These are phyloP conservation scores for Beauveria sp. DNA, from an alignment of 2,329 filamentous ascomycete species.

Conservation along the genomic window DNA sequence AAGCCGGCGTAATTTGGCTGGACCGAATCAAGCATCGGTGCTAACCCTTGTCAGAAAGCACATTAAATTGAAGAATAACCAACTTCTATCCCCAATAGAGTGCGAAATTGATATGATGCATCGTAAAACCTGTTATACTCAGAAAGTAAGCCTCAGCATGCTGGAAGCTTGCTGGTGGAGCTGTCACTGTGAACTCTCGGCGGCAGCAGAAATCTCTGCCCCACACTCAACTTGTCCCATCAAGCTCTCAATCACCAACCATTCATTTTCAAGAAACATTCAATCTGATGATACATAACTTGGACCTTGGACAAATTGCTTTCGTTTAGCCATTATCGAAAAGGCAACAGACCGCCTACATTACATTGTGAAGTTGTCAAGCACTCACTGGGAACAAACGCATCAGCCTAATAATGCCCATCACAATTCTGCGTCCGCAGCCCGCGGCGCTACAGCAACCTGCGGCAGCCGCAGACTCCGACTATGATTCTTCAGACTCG, in stretches of 20 bases:
- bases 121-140: background rate
- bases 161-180: background rate
- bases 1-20: too few species aligned
- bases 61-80: background rate
- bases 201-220: background rate
- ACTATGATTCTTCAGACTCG: slow-evolving; percentile 28
- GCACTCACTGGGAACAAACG: background rate
- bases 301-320: background rate
- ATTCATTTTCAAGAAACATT: background rate
- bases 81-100: background rate
- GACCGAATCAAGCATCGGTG: too few species aligned
- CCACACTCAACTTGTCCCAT: slow-evolving; percentile 5
- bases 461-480: slow-evolving; percentile 16
- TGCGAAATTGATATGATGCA: background rate
- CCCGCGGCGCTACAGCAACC: slow-evolving; percentile 22
- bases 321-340: background rate
- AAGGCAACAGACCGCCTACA: too few species aligned
- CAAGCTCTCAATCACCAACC: background rate
- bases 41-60: too few species aligned
- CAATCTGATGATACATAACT: background rate
- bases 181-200: background rate
- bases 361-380: too few species aligned
- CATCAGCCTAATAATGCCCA: slow-evolving; percentile 31
- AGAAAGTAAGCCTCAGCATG: background rate
- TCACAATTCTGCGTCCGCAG: slow-evolving; percentile 39